Evolutionary conservation across 2,329 filamentous ascomycete genomes (phyloP), one percentile per base, ranked within the genome.

Genomic region (Cladosporium halotolerans): DNA sequence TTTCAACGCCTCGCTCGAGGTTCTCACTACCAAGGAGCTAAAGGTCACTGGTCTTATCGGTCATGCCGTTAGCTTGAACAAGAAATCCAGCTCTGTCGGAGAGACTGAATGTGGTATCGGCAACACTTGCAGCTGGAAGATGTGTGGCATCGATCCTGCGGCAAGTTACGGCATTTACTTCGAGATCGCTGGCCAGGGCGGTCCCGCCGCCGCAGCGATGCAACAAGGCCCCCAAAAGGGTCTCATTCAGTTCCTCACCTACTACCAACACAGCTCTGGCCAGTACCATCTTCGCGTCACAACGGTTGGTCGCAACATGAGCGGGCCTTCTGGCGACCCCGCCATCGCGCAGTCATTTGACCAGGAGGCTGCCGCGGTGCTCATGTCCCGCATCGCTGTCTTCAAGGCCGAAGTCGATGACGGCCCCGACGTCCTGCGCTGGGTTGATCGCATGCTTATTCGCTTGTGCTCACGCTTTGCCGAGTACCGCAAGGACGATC

Each of bases 381-480:
- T 99, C 42, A 99, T 99, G 93, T 95, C 92, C n/a, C 83, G 93
- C 60, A 99, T 99, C 70, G 93, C 93, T 8, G 93, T 97, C 45
- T 99, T 96, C 79, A 99, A 97, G 76, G 91, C 93, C 1, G 93
- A 99, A 69, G 91, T 97, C 23, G 93, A 99, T 63, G 93, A 99
- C 68, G 93, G 93, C 0, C 93, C 93, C n/a, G 93, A 99, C 71
- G 92, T 99, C 23, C 79, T 99, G 53, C 84, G 93, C 68, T 99
- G 93, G 93, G 93, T 99, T 19, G 93, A 99, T 68, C 83, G 93
- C 60, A 99, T 99, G 93, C 82, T 99, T 55, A 99, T 99, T 69
- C 82, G 93, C 51, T 79, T 99, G 23, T 99, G 93, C 76, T 95
- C 92, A 40, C 83, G 92, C 62, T 99, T 99, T 68, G 93, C 93